Percentiles rank a stretch among this genome's conserved stretches.
Conservation (phyloP, 768 basidiomycete genomes). For the Stropharia rugosoannulata region DNA sequence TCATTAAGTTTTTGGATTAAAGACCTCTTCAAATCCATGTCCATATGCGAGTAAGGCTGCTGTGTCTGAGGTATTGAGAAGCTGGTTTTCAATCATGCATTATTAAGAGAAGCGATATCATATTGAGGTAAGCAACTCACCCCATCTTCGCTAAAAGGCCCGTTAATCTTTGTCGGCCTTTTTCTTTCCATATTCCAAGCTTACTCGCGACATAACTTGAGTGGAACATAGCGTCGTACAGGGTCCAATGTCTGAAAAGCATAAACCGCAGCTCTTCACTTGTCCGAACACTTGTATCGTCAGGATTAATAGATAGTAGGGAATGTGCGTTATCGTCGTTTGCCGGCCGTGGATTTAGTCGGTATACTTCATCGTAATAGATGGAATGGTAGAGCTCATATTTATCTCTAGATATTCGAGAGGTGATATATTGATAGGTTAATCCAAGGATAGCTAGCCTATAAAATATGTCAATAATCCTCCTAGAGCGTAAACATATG, state of each 20-base stretch:
- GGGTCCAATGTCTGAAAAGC: conserved; percentile 95
- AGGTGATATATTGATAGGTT: conserved; percentile 88
- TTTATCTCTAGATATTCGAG: conserved; percentile 80
- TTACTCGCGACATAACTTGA: conserved; percentile 95
- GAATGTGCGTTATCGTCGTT: conserved; percentile 32
- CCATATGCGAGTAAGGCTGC: conserved; percentile 94
- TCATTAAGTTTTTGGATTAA: conserved; percentile 81
- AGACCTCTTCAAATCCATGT: conserved; percentile 85
- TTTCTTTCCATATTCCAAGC: conserved; percentile 95
- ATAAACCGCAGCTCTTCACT: conserved; percentile 93
- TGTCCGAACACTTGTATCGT: conserved; percentile 79
- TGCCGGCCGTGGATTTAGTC: conserved; percentile 71
- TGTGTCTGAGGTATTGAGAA: conserved; percentile 95
- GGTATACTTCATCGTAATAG: conserved; percentile 89
- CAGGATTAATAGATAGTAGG: conserved; percentile 62
- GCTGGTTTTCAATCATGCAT: conserved; percentile 35
- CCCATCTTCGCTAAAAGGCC: conserved; percentile 99
- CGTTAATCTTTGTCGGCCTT: conserved; percentile 83
- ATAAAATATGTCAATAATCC: conserved; percentile 8
- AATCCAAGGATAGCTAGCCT: conserved; percentile 94
- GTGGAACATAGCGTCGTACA: conserved; percentile 98
- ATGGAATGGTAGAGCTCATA: conserved; percentile 83
- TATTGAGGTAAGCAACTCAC: conserved; percentile 38
- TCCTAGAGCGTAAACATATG: background rate
- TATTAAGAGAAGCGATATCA: background rate